Base-by-base conservation (phyloP, 208 protist genomes). In the Acanthamoeba castellanii region DNA sequence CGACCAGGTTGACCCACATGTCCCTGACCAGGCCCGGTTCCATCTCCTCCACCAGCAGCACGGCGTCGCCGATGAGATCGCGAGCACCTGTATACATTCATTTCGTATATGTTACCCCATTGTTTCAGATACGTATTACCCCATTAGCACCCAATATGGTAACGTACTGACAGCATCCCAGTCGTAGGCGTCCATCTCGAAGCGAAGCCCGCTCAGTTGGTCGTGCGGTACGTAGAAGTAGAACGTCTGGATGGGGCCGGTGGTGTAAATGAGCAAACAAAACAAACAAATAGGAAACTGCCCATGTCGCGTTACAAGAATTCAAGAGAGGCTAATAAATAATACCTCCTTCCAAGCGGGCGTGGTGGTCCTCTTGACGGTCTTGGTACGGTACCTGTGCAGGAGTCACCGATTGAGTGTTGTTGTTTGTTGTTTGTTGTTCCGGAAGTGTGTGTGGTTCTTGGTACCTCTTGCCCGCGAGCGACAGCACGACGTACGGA, bases 221-320 rank as follows among this genome's bases (percentile, higher is more conserved):
- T 91, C 57, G 85, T 45, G 52, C 14, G 85, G 85, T 8, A 91
- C 59, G 32, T 91, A 91, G 85, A 91, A 91, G 57, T 74, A 91
- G 32, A 91, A 91, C 7, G 85, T 91, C 50, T 55, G 9, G 9
- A 18, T 9, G 50, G 3, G 37, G 3, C 0, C 37, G n/a, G n/a
- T 2, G 37, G 37, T 42, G 37, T 42, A 42, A 42, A 42, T 42
- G 37, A 42, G 37, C 37, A 42, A 42, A 42, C 37, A 42, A n/a
- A n/a, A n/a, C n/a, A n/a, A n/a, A n/a, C n/a, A n/a, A n/a, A n/a
- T n/a, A n/a, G n/a, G n/a, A n/a, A n/a, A n/a, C n/a, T n/a, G n/a
- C n/a, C n/a, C n/a, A n/a, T n/a, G n/a, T n/a, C n/a, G n/a, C n/a
- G n/a, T n/a, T n/a, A n/a, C n/a, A n/a, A n/a, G n/a, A n/a, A n/a